Evolutionary conservation across 2,329 filamentous ascomycete genomes (phyloP).

Genomic region (Pseudopyricularia javanii): DNA sequence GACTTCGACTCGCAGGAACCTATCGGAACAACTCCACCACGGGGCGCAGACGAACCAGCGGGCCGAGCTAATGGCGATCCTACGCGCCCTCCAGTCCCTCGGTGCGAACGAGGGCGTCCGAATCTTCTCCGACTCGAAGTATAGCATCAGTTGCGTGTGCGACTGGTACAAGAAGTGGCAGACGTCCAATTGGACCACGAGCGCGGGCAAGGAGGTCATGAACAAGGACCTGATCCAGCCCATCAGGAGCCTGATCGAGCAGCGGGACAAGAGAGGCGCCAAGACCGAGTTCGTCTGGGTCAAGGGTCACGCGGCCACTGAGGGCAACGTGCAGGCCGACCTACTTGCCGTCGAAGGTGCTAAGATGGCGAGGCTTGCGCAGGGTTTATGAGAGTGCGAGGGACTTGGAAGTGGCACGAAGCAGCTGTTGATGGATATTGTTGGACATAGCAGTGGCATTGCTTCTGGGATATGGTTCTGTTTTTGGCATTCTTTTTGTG

Average conservation of each 20-base stretch:
- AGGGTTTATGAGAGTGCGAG: not conserved
- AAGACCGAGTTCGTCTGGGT: slow-evolving; percentile 74
- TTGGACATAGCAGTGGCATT: not conserved
- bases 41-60: slow-evolving; percentile 83
- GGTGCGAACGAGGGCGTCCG: slow-evolving; percentile 55
- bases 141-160: slow-evolving; percentile 80
- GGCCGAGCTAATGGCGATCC: slow-evolving; percentile 83
- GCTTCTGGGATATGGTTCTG: not conserved
- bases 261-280: slow-evolving; percentile 46
- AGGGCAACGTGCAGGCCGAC: slow-evolving; percentile 75
- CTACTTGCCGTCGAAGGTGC: slow-evolving; percentile 60
- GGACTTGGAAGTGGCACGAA: not conserved
- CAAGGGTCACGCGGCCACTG: slow-evolving; percentile 65
- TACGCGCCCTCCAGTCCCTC: slow-evolving; percentile 68
- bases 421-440: not conserved
- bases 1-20: slow-evolving; percentile 29
- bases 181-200: slow-evolving; percentile 65
- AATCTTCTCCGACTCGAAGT: slow-evolving; percentile 82
- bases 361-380: slow-evolving; percentile 4
- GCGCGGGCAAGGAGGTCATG: slow-evolving; percentile 50
- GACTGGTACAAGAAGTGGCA: slow-evolving; percentile 74
- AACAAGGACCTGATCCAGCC: slow-evolving; percentile 75
- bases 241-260: slow-evolving; percentile 58
- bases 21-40: slow-evolving; percentile 67
- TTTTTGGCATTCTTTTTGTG: not conserved